Base-by-base conservation (phyloP, 805 yeast species). In the Blastobotrys chiropterorum region DNA sequence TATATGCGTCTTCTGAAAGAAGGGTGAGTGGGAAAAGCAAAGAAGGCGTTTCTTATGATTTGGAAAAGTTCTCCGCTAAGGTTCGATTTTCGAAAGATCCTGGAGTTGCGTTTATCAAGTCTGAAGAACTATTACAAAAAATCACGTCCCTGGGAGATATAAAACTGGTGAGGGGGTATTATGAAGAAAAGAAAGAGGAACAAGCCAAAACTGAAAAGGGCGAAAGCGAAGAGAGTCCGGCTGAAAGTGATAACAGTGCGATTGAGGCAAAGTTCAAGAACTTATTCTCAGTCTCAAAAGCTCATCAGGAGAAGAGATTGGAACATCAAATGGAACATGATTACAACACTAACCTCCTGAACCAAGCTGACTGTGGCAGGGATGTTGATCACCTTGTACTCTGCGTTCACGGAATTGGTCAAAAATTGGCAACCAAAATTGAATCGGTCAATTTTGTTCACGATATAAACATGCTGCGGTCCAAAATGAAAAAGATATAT, bases 401-500 rank as follows among this genome's bases (percentile, higher is more conserved):
- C n/a, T 89, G 97, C 63, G 79, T 92, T 26, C 99, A 92, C 70
- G 99, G 99, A 0, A 87, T 92, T 54, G 99, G 98, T 1, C 99
- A 92, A 67, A 79, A 83, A 15, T 71, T 94, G 48, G 95, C 96
- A 1, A 74, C 81, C 45, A 80, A 80, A 61, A 82, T 85, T 62
- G 90, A 90, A 59, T 82, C 85, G 48, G 84, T 92, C 21, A 88
- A 88, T 67, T 94, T 92, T 70, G 82, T 89, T 6, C 96, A 90
- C 63, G 90, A 90, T 38, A 79, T 89, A 34, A 86, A 85, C 60
- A 74, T 77, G 31, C 66, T 90, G 56, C 54, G 73, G n/a, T 53
- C 55, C 49, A 53, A 47, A 7, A 47, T 56, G 31, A 52, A 50
- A 34, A 49, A 38, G 11, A 56, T 49, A 3, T 51, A 50, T 48